Evolutionary conservation across 768 basidiomycete species (phyloP).

Genomic region (Tylopilus intermedius): DNA sequence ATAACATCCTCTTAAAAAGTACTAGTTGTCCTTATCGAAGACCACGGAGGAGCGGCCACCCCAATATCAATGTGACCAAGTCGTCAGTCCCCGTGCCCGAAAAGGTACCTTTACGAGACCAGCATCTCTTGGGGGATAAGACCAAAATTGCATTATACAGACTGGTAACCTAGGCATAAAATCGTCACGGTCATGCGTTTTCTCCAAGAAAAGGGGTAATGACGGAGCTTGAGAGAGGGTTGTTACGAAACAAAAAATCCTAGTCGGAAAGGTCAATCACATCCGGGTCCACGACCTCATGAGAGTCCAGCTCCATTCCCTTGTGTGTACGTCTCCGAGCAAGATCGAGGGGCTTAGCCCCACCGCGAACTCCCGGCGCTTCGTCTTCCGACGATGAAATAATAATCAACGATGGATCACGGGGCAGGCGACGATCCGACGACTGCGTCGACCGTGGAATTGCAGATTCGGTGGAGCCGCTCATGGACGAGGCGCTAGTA

Average conservation of each 20-base stretch:
- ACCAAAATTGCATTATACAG: too few relatives aligned
- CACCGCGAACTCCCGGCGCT: neutral
- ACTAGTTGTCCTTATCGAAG: too few relatives aligned
- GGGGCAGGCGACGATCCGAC: slow-evolving; percentile 10
- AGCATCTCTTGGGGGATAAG: too few relatives aligned
- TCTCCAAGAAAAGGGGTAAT: neutral
- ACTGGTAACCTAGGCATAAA: too few relatives aligned
- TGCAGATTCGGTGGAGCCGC: slow-evolving; percentile 7
- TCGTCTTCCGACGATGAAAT: slow-evolving; percentile 23
- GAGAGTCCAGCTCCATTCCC: slow-evolving; percentile 24
- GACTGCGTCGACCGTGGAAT: slow-evolving; percentile 18
- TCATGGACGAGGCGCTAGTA: slow-evolving; percentile 13
- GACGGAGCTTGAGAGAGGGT: neutral
- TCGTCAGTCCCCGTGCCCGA: too few relatives aligned
- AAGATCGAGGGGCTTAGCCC: neutral
- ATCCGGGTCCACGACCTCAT: slow-evolving; percentile 36
- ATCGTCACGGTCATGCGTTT: too few relatives aligned
- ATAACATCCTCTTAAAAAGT: too few relatives aligned
- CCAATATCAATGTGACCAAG: too few relatives aligned
- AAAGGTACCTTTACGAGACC: too few relatives aligned
- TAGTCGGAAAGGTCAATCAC: slow-evolving; percentile 54
- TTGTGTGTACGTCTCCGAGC: slow-evolving; percentile 8
- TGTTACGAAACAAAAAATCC: neutral
- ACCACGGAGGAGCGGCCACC: too few relatives aligned
- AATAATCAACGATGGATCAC: slow-evolving; percentile 22